Percentiles rank a stretch among this genome's conserved stretches.
Conservation (phyloP, 2,329 filamentous ascomycete species). For the Ascochyta rabiei region DNA sequence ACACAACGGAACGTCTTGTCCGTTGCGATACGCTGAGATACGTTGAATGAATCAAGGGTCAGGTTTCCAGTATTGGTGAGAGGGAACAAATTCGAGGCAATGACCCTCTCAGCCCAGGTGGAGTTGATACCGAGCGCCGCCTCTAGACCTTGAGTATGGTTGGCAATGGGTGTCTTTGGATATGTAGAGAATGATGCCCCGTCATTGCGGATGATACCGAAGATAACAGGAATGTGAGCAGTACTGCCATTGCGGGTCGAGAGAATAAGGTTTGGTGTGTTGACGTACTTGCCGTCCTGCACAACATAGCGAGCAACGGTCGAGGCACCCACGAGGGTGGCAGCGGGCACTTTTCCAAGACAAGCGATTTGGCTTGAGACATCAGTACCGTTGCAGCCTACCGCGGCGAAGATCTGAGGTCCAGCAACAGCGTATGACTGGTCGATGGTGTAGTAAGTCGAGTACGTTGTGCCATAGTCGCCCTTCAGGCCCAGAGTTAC, state of each 20-base stretch:
- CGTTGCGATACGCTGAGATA: slow-evolving; percentile 61
- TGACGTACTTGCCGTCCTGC: slow-evolving; percentile 63
- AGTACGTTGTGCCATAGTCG: slow-evolving; percentile 65
- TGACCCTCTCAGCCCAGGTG: slow-evolving; percentile 42
- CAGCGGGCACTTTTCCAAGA: slow-evolving; percentile 56
- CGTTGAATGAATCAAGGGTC: slow-evolving; percentile 63
- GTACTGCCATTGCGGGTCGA: slow-evolving; percentile 51
- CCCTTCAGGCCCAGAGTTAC: slow-evolving; percentile 61
- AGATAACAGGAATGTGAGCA: slow-evolving; percentile 61
- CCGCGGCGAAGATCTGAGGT: slow-evolving; percentile 57
- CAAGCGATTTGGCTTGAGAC: slow-evolving; percentile 59
- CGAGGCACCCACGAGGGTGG: slow-evolving; percentile 48
- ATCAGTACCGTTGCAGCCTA: slow-evolving; percentile 58
- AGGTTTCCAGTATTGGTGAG: slow-evolving; percentile 55
- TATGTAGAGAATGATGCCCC: slow-evolving; percentile 61
- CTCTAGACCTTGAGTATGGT: slow-evolving; percentile 52
- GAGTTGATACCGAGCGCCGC: slow-evolving; percentile 55
- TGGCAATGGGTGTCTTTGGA: slow-evolving; percentile 53
- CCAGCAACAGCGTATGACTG: slow-evolving; percentile 58
- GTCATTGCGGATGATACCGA: slow-evolving; percentile 62
- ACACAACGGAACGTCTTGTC: slow-evolving; percentile 66
- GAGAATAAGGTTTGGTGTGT: slow-evolving; percentile 57
- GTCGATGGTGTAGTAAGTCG: slow-evolving; percentile 63
- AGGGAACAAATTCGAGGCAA: slow-evolving; percentile 58
- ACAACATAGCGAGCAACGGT: slow-evolving; percentile 61